A percentile compares a stretch with the other conserved stretches of the same genome.
Evolutionary conservation across 495 filamentous ascomycete genomes (phyloP).

Genomic region (Xylaria acuta): DNA sequence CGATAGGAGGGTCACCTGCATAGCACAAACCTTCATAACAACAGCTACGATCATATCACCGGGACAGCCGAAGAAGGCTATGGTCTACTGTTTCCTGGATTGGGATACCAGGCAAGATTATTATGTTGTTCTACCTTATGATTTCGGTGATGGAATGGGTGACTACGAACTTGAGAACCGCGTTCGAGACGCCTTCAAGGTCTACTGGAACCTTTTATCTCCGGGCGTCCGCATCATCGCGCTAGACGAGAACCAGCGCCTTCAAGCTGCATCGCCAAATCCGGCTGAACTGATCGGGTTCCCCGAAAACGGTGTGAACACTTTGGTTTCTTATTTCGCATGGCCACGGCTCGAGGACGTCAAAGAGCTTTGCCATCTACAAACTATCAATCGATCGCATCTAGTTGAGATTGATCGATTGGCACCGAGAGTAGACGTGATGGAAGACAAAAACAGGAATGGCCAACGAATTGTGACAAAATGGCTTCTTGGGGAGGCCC

Average conservation of each 20-base stretch:
- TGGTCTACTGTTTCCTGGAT: neutral
- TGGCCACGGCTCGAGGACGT: neutral
- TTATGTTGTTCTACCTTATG: neutral
- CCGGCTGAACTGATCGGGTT: neutral
- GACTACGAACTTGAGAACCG: neutral
- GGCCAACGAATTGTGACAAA: neutral
- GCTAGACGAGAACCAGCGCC: neutral
- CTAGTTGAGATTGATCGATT: constrained; percentile 1
- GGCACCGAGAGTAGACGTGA: neutral
- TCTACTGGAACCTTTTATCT: neutral
- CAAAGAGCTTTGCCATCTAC: neutral
- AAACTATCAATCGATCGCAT: neutral
- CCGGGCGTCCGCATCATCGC: neutral
- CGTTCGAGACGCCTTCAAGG: neutral
- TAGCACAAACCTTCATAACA: neutral
- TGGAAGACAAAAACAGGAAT: neutral
- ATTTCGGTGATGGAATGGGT: neutral
- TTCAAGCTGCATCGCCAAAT: neutral
- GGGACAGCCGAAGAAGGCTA: neutral
- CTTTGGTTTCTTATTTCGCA: neutral
- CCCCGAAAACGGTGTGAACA: neutral
- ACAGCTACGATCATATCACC: neutral
- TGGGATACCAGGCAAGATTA: constrained; percentile 5
- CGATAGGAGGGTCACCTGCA: neutral
- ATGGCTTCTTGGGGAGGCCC: neutral